These are phyloP conservation scores for Parathielavia appendiculata DNA, from an alignment of 495 filamentous ascomycete genomes.

Conservation along the genomic window DNA sequence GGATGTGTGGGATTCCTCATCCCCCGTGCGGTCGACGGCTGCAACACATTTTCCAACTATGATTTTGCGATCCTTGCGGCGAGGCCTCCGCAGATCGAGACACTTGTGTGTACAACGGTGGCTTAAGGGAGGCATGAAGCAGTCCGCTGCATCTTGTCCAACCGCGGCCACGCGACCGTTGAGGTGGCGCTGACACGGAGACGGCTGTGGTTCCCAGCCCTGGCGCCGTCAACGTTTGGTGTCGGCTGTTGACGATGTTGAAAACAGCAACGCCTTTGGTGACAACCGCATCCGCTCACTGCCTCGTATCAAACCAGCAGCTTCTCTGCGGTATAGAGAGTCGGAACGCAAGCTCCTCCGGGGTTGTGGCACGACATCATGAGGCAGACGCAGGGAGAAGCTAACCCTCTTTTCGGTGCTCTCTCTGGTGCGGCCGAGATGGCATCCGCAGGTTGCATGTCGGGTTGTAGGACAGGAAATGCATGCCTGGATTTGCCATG, in stretches of 20 bases:
- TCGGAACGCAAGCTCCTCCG: background rate
- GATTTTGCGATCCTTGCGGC: background rate
- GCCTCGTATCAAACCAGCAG: background rate
- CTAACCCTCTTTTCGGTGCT: constrained; percentile 8
- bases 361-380: background rate
- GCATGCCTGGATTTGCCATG: constrained; percentile 11
- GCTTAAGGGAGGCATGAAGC: constrained; percentile 13
- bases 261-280: too few relatives aligned
- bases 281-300: background rate
- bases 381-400: background rate
- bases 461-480: constrained; percentile 29
- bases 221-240: background rate
- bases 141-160: constrained; percentile 10
- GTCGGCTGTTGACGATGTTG: background rate
- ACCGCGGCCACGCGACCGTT: constrained; percentile 16
- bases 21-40: background rate
- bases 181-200: constrained; percentile 7
- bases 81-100: constrained; percentile 1
- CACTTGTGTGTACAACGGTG: constrained; percentile 13
- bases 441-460: constrained; percentile 16
- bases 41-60: background rate
- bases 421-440: constrained; percentile 22
- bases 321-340: background rate
- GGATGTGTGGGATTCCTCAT: background rate
- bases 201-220: background rate